Conservation (phyloP, 164 flowering plant species). For the Umbilicus rupestris region DNA sequence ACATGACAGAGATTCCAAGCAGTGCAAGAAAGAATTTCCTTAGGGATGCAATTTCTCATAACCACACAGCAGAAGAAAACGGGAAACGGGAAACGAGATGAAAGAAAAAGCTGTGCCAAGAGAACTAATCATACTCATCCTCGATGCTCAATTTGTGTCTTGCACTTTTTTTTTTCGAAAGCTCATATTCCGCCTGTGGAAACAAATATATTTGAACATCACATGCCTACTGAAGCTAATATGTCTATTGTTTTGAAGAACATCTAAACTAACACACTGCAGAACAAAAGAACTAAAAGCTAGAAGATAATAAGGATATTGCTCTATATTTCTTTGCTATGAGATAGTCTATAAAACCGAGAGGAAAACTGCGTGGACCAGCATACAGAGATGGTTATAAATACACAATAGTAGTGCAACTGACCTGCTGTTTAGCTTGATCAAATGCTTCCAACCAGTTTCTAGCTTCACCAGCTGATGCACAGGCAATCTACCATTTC, state of each 20-base stretch:
- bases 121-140: constrained; percentile 51
- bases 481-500: constrained; percentile 77
- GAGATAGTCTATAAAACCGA: neutral
- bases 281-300: neutral
- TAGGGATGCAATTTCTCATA: neutral
- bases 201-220: neutral
- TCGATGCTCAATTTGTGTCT: constrained; percentile 54
- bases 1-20: neutral
- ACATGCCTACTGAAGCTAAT: neutral
- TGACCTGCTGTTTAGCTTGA: constrained; percentile 86
- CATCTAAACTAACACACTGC: neutral
- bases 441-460: constrained; percentile 98
- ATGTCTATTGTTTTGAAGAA: neutral
- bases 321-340: neutral
- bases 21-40: neutral
- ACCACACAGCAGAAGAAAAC: neutral
- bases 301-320: neutral
- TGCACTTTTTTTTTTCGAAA: constrained; percentile 47
- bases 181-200: constrained; percentile 67
- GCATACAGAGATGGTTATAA: neutral
- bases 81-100: neutral
- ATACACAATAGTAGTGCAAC: neutral
- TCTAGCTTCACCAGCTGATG: constrained; percentile 69
- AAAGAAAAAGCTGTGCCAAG: neutral
- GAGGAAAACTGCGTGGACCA: neutral